Conservation (phyloP, 2,329 filamentous ascomycete species). For the Zasmidium cellare region DNA sequence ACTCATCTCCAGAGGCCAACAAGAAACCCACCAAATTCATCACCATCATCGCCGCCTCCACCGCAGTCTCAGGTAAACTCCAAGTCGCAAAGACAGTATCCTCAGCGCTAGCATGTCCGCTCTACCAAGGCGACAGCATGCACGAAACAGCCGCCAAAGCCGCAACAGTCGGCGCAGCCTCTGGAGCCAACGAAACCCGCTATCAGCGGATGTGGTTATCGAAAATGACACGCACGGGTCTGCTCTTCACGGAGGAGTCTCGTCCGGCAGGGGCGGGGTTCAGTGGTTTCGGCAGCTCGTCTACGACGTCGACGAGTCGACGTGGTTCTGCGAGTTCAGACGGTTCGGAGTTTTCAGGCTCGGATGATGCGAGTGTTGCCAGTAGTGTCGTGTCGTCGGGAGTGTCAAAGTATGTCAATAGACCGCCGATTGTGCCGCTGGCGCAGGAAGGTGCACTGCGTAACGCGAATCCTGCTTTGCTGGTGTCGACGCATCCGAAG, state of each 20-base stretch:
- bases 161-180: slow-evolving; percentile 2
- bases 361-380: neutral
- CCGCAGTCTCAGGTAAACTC: slow-evolving; percentile 10
- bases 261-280: slow-evolving; percentile 8
- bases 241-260: slow-evolving; percentile 12
- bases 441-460: neutral
- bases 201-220: slow-evolving; percentile 17
- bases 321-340: slow-evolving; percentile 10
- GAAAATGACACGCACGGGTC: slow-evolving; percentile 15
- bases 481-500: slow-evolving; percentile 11
- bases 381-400: slow-evolving; percentile 1
- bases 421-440: neutral
- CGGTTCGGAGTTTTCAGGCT: neutral
- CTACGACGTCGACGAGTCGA: slow-evolving; percentile 9
- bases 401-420: slow-evolving; percentile 2
- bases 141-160: slow-evolving; percentile 16
- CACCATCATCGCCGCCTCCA: slow-evolving; percentile 6
- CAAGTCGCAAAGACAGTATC: slow-evolving; percentile 6
- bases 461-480: slow-evolving; percentile 1
- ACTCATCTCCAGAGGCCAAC: neutral
- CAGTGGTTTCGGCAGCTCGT: slow-evolving; percentile 11
- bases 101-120: slow-evolving; percentile 4
- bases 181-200: slow-evolving; percentile 5
- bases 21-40: slow-evolving; percentile 8
- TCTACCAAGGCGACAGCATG: slow-evolving; percentile 12